phyloP scores from a whole-genome alignment of 495 filamentous ascomycete species.

The Neurospora intermedia region DNA sequence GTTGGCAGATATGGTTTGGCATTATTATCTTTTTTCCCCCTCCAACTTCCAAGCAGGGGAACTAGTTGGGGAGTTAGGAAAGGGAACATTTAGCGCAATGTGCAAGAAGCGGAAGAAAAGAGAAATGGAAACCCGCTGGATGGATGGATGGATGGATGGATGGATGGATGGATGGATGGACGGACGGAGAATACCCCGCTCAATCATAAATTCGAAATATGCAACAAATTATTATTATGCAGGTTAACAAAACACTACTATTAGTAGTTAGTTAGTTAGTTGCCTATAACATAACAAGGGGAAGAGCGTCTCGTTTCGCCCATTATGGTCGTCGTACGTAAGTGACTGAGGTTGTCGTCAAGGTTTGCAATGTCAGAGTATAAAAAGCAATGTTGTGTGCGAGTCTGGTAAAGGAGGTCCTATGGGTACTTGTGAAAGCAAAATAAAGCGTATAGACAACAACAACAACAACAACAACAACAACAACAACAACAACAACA shows the following conservation, averaged over 20 bases:
- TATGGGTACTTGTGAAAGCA: too few species aligned
- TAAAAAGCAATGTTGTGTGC: too few species aligned
- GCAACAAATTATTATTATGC: not conserved
- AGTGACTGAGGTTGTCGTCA: not conserved
- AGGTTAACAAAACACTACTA: not conserved
- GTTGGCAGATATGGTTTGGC: not conserved
- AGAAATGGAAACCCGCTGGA: not conserved
- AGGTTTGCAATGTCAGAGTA: not conserved
- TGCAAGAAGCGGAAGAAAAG: not conserved
- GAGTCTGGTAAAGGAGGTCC: too few species aligned
- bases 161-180: not conserved
- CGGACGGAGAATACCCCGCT: not conserved
- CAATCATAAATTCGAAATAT: not conserved
- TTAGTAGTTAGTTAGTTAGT: not conserved
- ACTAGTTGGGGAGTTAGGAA: not conserved
- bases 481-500: too few species aligned
- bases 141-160: not conserved
- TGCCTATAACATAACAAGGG: not conserved
- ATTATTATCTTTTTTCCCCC: not conserved
- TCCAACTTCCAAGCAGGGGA: not conserved
- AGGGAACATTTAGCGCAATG: not conserved
- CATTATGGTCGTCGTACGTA: not conserved
- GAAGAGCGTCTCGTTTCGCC: not conserved
- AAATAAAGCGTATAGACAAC: too few species aligned
- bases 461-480: too few species aligned